Conservation (phyloP, 2,329 filamentous ascomycete genomes). For the Talaromyces sp. region DNA sequence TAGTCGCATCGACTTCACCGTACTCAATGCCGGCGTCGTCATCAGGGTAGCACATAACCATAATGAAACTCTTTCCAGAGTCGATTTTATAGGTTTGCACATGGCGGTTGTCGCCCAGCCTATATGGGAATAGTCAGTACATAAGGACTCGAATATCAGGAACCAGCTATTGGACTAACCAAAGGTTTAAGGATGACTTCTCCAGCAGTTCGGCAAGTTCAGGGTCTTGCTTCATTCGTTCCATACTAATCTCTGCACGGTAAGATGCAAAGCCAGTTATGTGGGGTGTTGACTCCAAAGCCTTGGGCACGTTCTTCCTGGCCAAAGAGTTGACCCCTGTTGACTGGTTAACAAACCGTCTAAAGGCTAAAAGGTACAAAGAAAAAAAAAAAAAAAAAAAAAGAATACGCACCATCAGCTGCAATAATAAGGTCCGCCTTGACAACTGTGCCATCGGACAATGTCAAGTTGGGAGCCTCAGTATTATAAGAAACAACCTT, state of each 20-base stretch:
- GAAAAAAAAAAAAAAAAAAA: neutral
- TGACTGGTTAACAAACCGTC: neutral
- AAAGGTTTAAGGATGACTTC: slow-evolving; percentile 44
- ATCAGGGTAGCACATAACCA: slow-evolving; percentile 51
- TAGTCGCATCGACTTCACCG: slow-evolving; percentile 30
- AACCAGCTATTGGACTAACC: slow-evolving; percentile 27
- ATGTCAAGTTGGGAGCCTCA: neutral
- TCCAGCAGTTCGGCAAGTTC: slow-evolving; percentile 45
- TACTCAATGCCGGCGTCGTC: neutral
- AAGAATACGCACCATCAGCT: slow-evolving; percentile 22
- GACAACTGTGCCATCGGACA: slow-evolving; percentile 6
- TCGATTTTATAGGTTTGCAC: slow-evolving; percentile 50
- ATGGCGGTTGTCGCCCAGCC: slow-evolving; percentile 37
- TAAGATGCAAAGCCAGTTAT: slow-evolving; percentile 47
- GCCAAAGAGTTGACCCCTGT: slow-evolving; percentile 27
- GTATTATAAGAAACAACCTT: neutral
- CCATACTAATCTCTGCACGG: slow-evolving; percentile 44
- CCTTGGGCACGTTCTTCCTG: slow-evolving; percentile 8
- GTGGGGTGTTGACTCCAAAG: neutral
- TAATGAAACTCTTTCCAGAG: slow-evolving; percentile 48
- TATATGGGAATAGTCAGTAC: neutral
- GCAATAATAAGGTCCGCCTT: slow-evolving; percentile 23
- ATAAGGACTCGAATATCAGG: neutral
- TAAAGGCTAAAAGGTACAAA: no score
- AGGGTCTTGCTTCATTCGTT: slow-evolving; percentile 39